A percentile compares a stretch with the other conserved stretches of the same genome.
phyloP scores from a whole-genome alignment of 225 moss, liverwort and hornwort species.

The Neckera pumila region DNA sequence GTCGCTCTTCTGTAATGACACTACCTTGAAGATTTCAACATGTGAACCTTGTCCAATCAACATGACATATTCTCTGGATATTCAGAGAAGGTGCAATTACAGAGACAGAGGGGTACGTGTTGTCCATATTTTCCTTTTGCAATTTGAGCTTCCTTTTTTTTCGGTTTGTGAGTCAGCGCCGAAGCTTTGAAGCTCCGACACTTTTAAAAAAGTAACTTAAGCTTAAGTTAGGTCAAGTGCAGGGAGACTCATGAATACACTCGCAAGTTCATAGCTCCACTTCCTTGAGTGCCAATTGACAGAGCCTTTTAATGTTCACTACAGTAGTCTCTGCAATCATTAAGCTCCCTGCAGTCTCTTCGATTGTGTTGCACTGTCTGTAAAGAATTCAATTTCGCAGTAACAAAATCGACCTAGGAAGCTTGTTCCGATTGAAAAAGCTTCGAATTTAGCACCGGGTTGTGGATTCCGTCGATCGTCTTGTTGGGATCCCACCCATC shows the following conservation, averaged over 20 bases:
- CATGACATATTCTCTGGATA: not conserved
- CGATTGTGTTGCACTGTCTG: not conserved
- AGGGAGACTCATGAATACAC: not conserved
- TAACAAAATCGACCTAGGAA: not conserved
- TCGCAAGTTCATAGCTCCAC: not conserved
- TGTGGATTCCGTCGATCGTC: not conserved
- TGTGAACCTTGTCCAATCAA: not conserved
- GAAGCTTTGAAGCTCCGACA: not conserved
- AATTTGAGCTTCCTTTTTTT: not conserved
- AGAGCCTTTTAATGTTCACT: not conserved
- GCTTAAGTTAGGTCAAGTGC: not conserved
- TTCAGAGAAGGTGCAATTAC: not conserved
- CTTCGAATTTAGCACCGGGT: not conserved
- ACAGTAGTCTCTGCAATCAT: not conserved
- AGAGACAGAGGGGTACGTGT: not conserved
- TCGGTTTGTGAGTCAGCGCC: not conserved
- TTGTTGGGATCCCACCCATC: not conserved
- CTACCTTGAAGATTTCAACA: not conserved
- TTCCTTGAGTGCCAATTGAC: not conserved
- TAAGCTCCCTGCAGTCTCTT: not conserved
- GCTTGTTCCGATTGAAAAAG: not conserved
- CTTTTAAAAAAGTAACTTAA: not conserved
- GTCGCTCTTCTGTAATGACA: not conserved
- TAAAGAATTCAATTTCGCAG: not conserved
- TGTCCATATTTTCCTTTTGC: too few relatives aligned